Percentiles rank a stretch among this genome's conserved stretches.
Conservation (phyloP, 228 moss, liverwort and hornwort species). For the Sphagnum magellanicum region DNA sequence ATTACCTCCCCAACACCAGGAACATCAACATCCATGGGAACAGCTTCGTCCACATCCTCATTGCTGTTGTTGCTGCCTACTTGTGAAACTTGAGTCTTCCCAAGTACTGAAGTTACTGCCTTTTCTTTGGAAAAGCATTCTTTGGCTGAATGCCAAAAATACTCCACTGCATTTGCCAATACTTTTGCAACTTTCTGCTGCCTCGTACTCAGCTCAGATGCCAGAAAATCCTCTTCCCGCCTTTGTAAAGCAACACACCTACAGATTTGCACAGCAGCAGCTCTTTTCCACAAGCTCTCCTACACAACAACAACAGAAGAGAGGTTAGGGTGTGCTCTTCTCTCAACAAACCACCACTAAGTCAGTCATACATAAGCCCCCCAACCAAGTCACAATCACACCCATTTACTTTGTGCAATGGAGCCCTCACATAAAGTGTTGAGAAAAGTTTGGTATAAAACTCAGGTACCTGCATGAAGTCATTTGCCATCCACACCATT, state of each 20-base stretch:
- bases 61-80: conserved; percentile 1
- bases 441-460: background rate
- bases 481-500: conserved; percentile 88
- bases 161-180: conserved; percentile 51
- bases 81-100: conserved; percentile 19
- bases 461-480: conserved; percentile 64
- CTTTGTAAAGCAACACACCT: conserved; percentile 38
- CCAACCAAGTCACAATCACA: conserved; percentile 24
- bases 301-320: conserved; percentile 8
- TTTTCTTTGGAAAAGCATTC: conserved; percentile 28
- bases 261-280: conserved; percentile 47
- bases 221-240: conserved; percentile 38
- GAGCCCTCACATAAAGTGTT: background rate
- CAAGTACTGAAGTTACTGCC: conserved; percentile 8
- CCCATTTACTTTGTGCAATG: background rate
- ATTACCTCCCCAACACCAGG: background rate
- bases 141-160: conserved; percentile 62
- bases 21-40: background rate
- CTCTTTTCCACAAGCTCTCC: conserved; percentile 80
- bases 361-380: conserved; percentile 33
- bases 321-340: too few species aligned
- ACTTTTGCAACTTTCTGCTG: conserved; percentile 57
- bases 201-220: conserved; percentile 27
- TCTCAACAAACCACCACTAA: too few species aligned
- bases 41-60: conserved; percentile 8